These are phyloP conservation scores for Globisporangium nunn DNA, from an alignment of 352 stramenopile species.

Conservation along the genomic window DNA sequence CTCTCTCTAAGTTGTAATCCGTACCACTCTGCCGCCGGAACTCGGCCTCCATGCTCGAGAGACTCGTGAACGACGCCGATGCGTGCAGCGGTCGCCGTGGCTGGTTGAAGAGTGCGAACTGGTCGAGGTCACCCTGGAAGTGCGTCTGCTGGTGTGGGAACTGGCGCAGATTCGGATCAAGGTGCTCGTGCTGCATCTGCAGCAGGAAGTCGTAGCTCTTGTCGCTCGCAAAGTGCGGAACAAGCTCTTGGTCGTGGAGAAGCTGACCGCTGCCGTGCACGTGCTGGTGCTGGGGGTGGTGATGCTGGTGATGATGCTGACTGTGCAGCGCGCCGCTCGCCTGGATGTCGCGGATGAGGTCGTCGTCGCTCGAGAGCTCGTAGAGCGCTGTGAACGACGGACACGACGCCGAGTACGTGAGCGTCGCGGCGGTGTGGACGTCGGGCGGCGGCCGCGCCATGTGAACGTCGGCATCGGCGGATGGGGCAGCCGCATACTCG, in stretches of 20 bases:
- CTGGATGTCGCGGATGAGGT: conserved; percentile 35
- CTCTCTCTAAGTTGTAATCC: neutral
- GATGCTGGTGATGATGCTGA: neutral
- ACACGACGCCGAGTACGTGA: conserved; percentile 70
- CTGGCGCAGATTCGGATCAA: conserved; percentile 32
- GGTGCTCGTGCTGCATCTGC: conserved; percentile 46
- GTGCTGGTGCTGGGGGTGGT: neutral
- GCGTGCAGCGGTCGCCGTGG: conserved; percentile 39
- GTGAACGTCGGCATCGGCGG: neutral
- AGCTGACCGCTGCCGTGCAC: neutral
- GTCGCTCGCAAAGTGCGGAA: conserved; percentile 8
- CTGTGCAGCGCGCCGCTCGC: neutral
- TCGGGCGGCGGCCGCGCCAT: conserved; percentile 4
- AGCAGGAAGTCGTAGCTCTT: conserved; percentile 51
- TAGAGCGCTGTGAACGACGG: conserved; percentile 68
- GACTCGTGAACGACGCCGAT: conserved; percentile 64
- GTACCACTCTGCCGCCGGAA: conserved; percentile 40
- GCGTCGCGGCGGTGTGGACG: conserved; percentile 4
- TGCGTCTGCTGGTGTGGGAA: conserved; percentile 29
- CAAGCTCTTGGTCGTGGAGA: conserved; percentile 1
- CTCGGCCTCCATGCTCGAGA: conserved; percentile 70
- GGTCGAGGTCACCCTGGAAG: conserved; percentile 15
- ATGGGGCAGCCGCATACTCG: conserved; percentile 2
- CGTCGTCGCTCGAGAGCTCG: conserved; percentile 37
- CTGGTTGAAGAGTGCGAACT: conserved; percentile 16